Percentiles rank a stretch among this genome's conserved stretches.
phyloP scores from a whole-genome alignment of 2,329 filamentous ascomycete genomes.

The Colletotrichum godetiae region DNA sequence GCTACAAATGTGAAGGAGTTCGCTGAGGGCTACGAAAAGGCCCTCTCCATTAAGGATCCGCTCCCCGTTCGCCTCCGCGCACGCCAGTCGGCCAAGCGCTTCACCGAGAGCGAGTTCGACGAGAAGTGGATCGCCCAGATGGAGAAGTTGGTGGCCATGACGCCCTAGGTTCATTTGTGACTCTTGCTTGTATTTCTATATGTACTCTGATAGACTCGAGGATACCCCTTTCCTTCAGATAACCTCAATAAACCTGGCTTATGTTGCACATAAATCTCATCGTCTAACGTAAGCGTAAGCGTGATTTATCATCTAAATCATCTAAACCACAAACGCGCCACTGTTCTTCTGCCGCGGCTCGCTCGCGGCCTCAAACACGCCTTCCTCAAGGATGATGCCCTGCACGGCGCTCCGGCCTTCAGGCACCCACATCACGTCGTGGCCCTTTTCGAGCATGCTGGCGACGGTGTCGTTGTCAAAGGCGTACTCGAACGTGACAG shows the following conservation, averaged over 20 bases:
- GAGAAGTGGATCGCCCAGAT: conserved; percentile 82
- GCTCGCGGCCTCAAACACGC: conserved; percentile 80
- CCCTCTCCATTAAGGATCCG: conserved; percentile 77
- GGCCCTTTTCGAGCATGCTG: conserved; percentile 72
- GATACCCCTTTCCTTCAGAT: conserved; percentile 48
- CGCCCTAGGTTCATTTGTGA: conserved; percentile 9
- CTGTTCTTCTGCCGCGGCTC: conserved; percentile 81
- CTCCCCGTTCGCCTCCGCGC: conserved; percentile 81
- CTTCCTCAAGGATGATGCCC: conserved; percentile 71
- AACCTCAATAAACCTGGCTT: conserved; percentile 21
- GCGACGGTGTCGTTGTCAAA: conserved; percentile 75
- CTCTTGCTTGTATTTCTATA: conserved; percentile 32
- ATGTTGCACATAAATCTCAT: background rate
- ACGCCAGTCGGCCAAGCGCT: conserved; percentile 81
- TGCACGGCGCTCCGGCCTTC: conserved; percentile 77
- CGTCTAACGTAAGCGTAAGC: background rate
- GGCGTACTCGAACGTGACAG: conserved; percentile 72
- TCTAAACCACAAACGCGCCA: conserved; percentile 66
- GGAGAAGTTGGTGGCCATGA: conserved; percentile 72
- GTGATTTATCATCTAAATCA: background rate
- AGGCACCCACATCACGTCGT: conserved; percentile 77
- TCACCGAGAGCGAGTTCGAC: conserved; percentile 88
- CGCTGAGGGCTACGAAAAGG: conserved; percentile 82
- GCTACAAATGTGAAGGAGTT: conserved; percentile 84
- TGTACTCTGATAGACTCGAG: conserved; percentile 46